Base-by-base conservation (phyloP, 768 basidiomycete species). In the Serendipita vermifera region DNA sequence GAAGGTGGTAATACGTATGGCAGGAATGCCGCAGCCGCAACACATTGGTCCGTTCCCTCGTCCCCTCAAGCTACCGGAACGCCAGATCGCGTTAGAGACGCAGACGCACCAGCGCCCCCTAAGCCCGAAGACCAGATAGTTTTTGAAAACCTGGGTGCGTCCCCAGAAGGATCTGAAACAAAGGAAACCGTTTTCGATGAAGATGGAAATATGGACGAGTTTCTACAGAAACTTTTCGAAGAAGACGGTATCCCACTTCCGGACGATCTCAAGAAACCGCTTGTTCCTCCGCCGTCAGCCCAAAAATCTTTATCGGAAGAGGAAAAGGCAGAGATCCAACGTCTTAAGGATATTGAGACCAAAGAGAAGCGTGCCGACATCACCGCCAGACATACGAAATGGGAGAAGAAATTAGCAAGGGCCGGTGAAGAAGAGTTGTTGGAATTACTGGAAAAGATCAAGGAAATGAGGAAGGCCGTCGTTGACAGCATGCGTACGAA, bases 311-410 rank as follows among this genome's bases (percentile, higher is more conserved):
- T 9, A 36, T 36, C n/a, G 9, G 35, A 36, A 55, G 59, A 59
- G 33, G 15, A 56, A 33, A 46, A 27, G 4, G 56, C 56, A 14
- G 56, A 59, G 26, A n/a, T n/a, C n/a, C 14, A 20, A 31, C 57
- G 56, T 32, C 38, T 43, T 11, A 60, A 55, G 41, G 56, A 38
- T 15, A 17, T 46, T 11, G 64, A 72, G 57, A 75, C 67, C 5
- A 72, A 71, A 1, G 67, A 69, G 61, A 77, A 82, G 62, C 82
- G 87, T 22, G 70, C 68, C 1, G 74, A 76, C 6, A 79, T 90
- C 55, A 75, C 73, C 41, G 66, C 58, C 4, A 78, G 86, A 9
- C 85, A 89, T 63, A 62, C 67, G 15, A 71, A 75, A 32, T 87
- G 84, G 82, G 73, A 82, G 38, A 70, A 71, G 32, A 67, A 75